These are phyloP conservation scores for Pseudogymnoascus sp. DNA, from an alignment of 2,329 filamentous ascomycete species.

Conservation along the genomic window DNA sequence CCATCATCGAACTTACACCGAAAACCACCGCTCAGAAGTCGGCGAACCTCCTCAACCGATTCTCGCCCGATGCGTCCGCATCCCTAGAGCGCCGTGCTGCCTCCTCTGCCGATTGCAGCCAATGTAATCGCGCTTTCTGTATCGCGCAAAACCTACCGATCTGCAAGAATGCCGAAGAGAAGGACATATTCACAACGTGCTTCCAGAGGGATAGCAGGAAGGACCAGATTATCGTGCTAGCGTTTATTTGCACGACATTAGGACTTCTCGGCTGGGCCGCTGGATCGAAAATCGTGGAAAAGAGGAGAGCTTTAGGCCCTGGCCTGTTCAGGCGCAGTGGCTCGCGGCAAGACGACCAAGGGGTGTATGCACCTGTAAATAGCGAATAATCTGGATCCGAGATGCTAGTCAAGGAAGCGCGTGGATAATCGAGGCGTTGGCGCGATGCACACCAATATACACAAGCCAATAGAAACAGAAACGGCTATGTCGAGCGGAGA, in stretches of 20 bases:
- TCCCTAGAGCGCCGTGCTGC: conserved; percentile 6
- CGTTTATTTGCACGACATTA: conserved; percentile 53
- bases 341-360: not conserved
- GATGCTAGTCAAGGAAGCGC: not conserved
- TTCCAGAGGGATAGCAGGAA: conserved; percentile 64
- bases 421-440: not conserved
- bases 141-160: conserved; percentile 54
- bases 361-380: not conserved
- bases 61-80: not conserved
- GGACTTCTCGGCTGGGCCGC: conserved; percentile 57
- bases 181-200: conserved; percentile 56
- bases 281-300: conserved; percentile 43
- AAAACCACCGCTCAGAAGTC: conserved; percentile 20
- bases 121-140: conserved; percentile 62
- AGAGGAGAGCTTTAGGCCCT: conserved; percentile 29
- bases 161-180: conserved; percentile 56
- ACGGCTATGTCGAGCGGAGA: not conserved
- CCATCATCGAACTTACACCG: conserved; percentile 52
- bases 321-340: not conserved
- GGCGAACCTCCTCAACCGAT: conserved; percentile 15
- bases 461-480: not conserved
- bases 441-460: not conserved
- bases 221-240: conserved; percentile 61
- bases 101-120: conserved; percentile 38
- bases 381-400: not conserved